Evolutionary conservation across 2,329 filamentous ascomycete genomes (phyloP), one percentile per base, ranked within the genome.

Genomic region (Byssothecium circinans): DNA sequence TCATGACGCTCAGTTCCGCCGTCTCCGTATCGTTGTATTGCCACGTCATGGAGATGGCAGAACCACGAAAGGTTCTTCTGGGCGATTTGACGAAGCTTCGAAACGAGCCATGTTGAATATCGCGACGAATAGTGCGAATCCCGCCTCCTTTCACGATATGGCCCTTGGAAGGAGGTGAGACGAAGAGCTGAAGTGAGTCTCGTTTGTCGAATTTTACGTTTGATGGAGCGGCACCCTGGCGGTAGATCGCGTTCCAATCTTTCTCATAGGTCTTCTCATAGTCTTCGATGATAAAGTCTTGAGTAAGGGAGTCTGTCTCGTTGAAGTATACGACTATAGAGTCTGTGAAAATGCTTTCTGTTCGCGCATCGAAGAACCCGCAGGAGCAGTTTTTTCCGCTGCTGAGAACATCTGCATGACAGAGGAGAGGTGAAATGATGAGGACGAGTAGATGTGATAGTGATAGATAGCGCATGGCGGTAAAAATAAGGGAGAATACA

Each of bases 291-390:
- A 71, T 41, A 45, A 78, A 75, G 14, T 71, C 64, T 12, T 62
- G 53, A 2, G 68, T 66, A 11, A 73, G 45, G 14, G 43, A 60
- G 7, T 55, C 55, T 2, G 75, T 75, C 49, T 79, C 77, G 54
- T 79, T 79, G 68, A 79, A 79, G 60, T 78, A 79, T 4, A 75
- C 64, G 39, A 79, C 75, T 20, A 76, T 68, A 7, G 73, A 73
- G 36, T 79, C 76, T 0, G 76, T 79, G 52, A 73, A 78, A 10
- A 76, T 52, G 15, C 68, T 54, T 8, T 66, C 56, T 2, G 70
- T 71, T 7, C 56, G 48, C 1, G 57, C 48, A 51, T 79, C 75
- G 47, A 71, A 69, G 48, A 74, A 79, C 11, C 77, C 77, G 53
- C 77, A 79, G 20, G 68, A 65, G 50, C 77, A 79, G 46, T 70